Base-by-base conservation (phyloP, 2,329 filamentous ascomycete species). In the Fusarium equiseti region DNA sequence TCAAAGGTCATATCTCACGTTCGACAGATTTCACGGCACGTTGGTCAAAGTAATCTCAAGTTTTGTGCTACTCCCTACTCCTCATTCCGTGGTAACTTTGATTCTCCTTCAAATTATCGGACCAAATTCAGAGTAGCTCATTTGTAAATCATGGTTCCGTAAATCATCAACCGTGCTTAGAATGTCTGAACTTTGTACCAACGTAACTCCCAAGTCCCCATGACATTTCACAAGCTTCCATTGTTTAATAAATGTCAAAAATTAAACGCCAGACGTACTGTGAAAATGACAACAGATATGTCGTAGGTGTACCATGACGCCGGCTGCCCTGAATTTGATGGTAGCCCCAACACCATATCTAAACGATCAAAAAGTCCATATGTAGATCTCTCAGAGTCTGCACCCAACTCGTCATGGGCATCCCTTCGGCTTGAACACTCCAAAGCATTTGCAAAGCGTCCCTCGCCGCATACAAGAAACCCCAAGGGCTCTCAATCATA, bases 401-500 rank as follows among this genome's bases (percentile, higher is more conserved):
- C 4, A 86, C 75, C 84, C 84, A 86, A 43, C 80, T 82, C 53
- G 68, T 77, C 13, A 72, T 73, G 0, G 60, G 69, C 24, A 71
- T 71, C 1, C 73, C 76, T 10, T 78, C 72, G 3, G 77, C 78
- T 8, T 83, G 81, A 20, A 80, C 64, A 12, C 69, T 74, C 84
- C 84, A 86, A 0, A 86, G 79, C 7, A 80, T 75, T 46, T 81
- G 77, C 43, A 87, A 71, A n/a, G 81, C 82, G 45, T 84, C 81
- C 68, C 83, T 80, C 8, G 83, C 83, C 2, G 83, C 84, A 53
- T 83, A 79, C 6, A 86, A 76, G 58, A 86, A 87, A 0, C 84
- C 84, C 83, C 85, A 87, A 0, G 84, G 83, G 48, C 79, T 83
- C 15, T 79, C 77, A 22, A 79, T 73, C 29, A 83, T 80, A 20